Evolutionary conservation across 768 basidiomycete species (phyloP).

Genomic region (Rhizopogon vesiculosus): DNA sequence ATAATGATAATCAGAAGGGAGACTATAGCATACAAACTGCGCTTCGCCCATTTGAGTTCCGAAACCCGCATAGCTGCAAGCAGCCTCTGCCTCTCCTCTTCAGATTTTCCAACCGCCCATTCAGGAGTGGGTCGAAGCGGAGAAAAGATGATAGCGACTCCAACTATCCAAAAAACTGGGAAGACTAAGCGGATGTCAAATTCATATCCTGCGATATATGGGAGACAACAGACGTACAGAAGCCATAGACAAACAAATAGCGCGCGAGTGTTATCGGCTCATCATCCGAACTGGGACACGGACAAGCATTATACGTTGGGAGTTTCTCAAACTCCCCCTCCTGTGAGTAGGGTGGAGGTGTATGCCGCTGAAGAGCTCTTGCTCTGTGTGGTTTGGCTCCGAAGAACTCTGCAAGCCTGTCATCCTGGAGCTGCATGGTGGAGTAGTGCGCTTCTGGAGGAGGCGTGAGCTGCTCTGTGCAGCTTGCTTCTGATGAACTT

Average conservation of each 20-base stretch:
- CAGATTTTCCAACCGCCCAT: slow-evolving; percentile 56
- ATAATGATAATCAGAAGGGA: slow-evolving; percentile 37
- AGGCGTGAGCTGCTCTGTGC: slow-evolving; percentile 6
- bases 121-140: slow-evolving; percentile 45
- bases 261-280: slow-evolving; percentile 55
- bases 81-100: slow-evolving; percentile 42
- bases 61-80: slow-evolving; percentile 41
- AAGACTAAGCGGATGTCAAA: slow-evolving; percentile 38
- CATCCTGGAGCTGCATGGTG: slow-evolving; percentile 21
- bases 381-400: slow-evolving; percentile 21
- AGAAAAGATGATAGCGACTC: slow-evolving; percentile 49
- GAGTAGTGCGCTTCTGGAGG: slow-evolving; percentile 19
- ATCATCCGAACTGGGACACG: slow-evolving; percentile 18
- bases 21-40: slow-evolving; percentile 51
- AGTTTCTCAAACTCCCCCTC: slow-evolving; percentile 32
- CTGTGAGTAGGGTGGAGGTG: slow-evolving; percentile 41
- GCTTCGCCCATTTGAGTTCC: slow-evolving; percentile 53
- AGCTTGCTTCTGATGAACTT: neutral
- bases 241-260: slow-evolving; percentile 61
- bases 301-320: slow-evolving; percentile 15
- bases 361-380: slow-evolving; percentile 13
- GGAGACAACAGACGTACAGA: slow-evolving; percentile 36
- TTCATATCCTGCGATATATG: slow-evolving; percentile 1
- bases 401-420: slow-evolving; percentile 27
- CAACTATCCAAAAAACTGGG: slow-evolving; percentile 58